phyloP scores from a whole-genome alignment of 805 yeast species.

The Wickerhamomyces hampshirensis region DNA sequence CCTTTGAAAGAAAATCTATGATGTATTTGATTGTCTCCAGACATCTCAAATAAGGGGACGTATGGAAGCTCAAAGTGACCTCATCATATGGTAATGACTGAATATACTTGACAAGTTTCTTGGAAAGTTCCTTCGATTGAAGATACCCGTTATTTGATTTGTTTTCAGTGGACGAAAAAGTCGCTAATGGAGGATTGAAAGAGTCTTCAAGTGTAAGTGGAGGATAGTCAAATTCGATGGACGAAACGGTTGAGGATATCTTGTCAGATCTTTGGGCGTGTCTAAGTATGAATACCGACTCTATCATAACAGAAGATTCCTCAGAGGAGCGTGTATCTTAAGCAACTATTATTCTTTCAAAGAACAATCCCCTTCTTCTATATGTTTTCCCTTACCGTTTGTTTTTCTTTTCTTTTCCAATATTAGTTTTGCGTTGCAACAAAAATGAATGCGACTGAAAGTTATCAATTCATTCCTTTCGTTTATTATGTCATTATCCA shows the following conservation, averaged over 20 bases:
- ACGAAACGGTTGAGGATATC: conserved; percentile 23
- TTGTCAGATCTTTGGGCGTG: conserved; percentile 26
- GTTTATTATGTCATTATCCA: too few species aligned
- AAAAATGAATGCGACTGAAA: too few species aligned
- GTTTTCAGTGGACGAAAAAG: conserved; percentile 22
- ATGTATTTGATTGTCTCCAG: conserved; percentile 32
- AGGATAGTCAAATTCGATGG: conserved; percentile 18
- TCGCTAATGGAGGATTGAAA: conserved; percentile 24
- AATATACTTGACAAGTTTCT: conserved; percentile 19
- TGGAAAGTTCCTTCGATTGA: conserved; percentile 23
- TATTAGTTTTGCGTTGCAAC: too few species aligned
- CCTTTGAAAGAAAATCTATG: conserved; percentile 19
- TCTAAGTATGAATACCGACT: conserved; percentile 24
- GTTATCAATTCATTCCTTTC: too few species aligned
- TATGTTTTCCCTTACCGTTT: too few species aligned
- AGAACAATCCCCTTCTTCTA: too few species aligned
- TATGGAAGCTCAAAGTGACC: conserved; percentile 25
- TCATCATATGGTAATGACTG: conserved; percentile 12
- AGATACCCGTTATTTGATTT: conserved; percentile 25
- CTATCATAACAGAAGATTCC: conserved; percentile 10
- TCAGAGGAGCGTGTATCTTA: too few species aligned
- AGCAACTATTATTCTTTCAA: too few species aligned
- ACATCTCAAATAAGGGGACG: conserved; percentile 42
- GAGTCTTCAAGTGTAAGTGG: conserved; percentile 15
- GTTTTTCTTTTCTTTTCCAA: too few species aligned